A percentile compares a stretch with the other conserved stretches of the same genome.
Evolutionary conservation across 2,329 filamentous ascomycete species (phyloP).

Genomic region (Fusarium gaditjirri): DNA sequence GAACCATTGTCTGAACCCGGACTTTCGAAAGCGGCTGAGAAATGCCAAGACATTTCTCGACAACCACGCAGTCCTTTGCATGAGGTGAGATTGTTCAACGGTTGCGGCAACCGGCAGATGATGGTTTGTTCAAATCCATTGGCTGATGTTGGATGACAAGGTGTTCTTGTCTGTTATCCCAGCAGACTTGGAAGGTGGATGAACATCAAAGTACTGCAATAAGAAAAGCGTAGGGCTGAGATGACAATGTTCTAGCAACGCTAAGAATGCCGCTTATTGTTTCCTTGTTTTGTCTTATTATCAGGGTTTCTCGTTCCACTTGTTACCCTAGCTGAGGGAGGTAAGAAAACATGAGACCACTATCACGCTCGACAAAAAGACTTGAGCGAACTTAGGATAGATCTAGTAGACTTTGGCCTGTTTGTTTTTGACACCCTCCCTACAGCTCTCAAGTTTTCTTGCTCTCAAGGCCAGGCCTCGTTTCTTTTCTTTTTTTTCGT

Average conservation of each 20-base stretch:
- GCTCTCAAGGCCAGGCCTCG: background rate
- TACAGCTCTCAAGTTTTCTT: background rate
- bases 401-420: background rate
- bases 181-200: background rate
- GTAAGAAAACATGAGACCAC: background rate
- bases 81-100: constrained; percentile 5
- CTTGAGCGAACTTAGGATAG: no score
- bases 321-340: background rate
- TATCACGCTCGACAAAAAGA: background rate
- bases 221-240: constrained; percentile 19
- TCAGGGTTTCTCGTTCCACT: background rate
- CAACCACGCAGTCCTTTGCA: background rate
- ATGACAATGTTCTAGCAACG: constrained; percentile 3
- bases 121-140: background rate
- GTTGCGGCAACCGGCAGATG: constrained; percentile 2
- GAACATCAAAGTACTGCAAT: background rate
- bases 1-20: background rate
- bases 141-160: background rate
- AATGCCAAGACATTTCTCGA: constrained; percentile 14
- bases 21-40: background rate
- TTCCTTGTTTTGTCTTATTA: constrained; percentile 1
- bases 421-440: background rate
- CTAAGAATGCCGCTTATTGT: constrained; percentile 13
- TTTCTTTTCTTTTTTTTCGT: constrained; percentile 18
- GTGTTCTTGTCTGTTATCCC: background rate